A percentile compares a stretch with the other conserved stretches of the same genome.
Evolutionary conservation across 1,284 basidiomycete species (phyloP).

Genomic region (Phellinidium pouzarii): DNA sequence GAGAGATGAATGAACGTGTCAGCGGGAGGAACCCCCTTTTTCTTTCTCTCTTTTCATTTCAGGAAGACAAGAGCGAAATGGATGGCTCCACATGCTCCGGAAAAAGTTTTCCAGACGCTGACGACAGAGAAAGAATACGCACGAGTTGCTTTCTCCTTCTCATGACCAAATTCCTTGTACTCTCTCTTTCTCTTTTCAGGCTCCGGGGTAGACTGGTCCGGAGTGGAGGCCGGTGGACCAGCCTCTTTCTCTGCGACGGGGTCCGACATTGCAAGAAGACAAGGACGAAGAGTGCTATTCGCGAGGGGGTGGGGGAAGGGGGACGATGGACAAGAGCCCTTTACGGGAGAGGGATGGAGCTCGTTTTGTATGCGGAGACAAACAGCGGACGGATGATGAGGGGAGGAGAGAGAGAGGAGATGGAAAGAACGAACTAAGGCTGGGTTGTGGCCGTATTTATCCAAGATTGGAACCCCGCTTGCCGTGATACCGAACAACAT

Average conservation of each 20-base stretch:
- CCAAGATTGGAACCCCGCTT: neutral
- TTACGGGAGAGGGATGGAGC: neutral
- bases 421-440: neutral
- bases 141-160: slow-evolving; percentile 66
- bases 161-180: slow-evolving; percentile 89
- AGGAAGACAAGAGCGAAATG: slow-evolving; percentile 2
- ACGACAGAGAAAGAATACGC: slow-evolving; percentile 29
- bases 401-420: slow-evolving; percentile 16
- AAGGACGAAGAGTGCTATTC: too few relatives aligned
- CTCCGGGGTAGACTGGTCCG: slow-evolving; percentile 25
- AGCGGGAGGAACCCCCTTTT: too few relatives aligned
- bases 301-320: slow-evolving; percentile 7
- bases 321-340: slow-evolving; percentile 1
- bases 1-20: slow-evolving; percentile 11
- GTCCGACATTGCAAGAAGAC: slow-evolving; percentile 33
- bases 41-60: neutral
- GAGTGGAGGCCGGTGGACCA: slow-evolving; percentile 38
- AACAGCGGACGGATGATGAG: slow-evolving; percentile 2
- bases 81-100: neutral
- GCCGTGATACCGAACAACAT: neutral
- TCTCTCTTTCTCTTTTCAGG: slow-evolving; percentile 74
- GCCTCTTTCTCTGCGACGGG: slow-evolving; percentile 57
- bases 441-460: neutral
- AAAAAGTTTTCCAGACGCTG: neutral
- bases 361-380: neutral